phyloP scores from a whole-genome alignment of 768 basidiomycete species.

The Lyophyllum atratum region DNA sequence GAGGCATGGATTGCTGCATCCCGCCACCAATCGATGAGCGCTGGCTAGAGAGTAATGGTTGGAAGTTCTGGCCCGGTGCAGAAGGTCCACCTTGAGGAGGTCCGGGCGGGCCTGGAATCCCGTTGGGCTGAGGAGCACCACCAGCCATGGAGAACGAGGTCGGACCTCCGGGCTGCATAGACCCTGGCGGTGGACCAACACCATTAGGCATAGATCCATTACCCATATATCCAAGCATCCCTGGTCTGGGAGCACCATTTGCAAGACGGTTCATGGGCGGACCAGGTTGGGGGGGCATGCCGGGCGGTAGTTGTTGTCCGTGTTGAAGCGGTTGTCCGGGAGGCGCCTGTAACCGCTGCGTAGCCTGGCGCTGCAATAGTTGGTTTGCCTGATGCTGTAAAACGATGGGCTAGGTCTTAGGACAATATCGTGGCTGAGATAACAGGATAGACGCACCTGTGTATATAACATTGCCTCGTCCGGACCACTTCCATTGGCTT shows the following conservation, averaged over 20 bases:
- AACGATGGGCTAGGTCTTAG: neutral
- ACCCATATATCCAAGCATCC: slow-evolving; percentile 22
- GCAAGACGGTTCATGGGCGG: slow-evolving; percentile 21
- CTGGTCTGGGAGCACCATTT: slow-evolving; percentile 21
- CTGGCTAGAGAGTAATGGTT: slow-evolving; percentile 14
- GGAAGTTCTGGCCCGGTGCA: slow-evolving; percentile 31
- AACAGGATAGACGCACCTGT: slow-evolving; percentile 47
- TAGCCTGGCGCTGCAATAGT: slow-evolving; percentile 32
- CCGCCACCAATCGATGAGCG: slow-evolving; percentile 20
- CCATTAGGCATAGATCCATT: slow-evolving; percentile 32
- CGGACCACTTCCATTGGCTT: slow-evolving; percentile 64
- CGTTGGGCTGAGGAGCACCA: slow-evolving; percentile 22
- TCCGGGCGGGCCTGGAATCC: slow-evolving; percentile 25
- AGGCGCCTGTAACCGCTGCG: slow-evolving; percentile 21
- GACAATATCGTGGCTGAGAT: slow-evolving; percentile 15
- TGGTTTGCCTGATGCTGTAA: slow-evolving; percentile 28
- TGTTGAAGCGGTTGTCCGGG: slow-evolving; percentile 24
- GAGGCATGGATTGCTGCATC: slow-evolving; percentile 21
- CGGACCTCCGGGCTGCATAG: slow-evolving; percentile 16
- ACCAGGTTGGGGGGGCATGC: slow-evolving; percentile 27
- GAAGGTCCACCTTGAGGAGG: slow-evolving; percentile 25
- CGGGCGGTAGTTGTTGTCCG: slow-evolving; percentile 23
- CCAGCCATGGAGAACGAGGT: slow-evolving; percentile 31
- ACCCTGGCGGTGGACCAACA: slow-evolving; percentile 22
- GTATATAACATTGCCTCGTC: slow-evolving; percentile 76